phyloP scores from a whole-genome alignment of 345 rosid genomes.

The Eucalyptus marginata region DNA sequence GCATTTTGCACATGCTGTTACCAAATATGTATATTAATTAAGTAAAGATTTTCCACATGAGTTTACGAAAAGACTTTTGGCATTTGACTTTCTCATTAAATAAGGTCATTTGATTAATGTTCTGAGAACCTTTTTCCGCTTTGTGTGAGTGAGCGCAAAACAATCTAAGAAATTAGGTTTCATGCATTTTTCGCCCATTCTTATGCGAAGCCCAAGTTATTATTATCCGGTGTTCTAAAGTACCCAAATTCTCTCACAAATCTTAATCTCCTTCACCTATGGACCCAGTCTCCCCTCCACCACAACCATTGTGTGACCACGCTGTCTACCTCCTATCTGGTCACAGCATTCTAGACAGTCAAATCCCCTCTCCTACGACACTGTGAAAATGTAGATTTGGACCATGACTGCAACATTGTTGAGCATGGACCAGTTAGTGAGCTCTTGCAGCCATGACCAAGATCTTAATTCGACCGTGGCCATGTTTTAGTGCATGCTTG shows the following conservation, averaged over 20 bases:
- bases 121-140: background rate
- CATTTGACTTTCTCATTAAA: background rate
- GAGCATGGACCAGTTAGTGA: no score
- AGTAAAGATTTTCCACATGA: background rate
- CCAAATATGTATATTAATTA: no score
- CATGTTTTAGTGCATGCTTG: no score
- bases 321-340: fast-evolving
- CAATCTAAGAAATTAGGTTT: background rate
- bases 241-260: background rate
- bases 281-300: background rate
- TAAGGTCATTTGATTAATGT: background rate
- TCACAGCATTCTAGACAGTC: background rate
- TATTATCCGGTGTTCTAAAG: background rate
- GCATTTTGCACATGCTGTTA: fast-evolving
- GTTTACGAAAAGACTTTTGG: background rate
- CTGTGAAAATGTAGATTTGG: background rate
- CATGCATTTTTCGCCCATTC: background rate
- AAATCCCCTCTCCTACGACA: background rate
- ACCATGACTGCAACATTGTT: background rate
- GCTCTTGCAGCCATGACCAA: background rate
- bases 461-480: background rate
- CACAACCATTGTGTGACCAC: fast-evolving
- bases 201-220: background rate
- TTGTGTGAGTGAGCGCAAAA: background rate
- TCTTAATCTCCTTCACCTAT: background rate